phyloP scores from a whole-genome alignment of 495 filamentous ascomycete species.

The Friedmanniomyces endolithicus region DNA sequence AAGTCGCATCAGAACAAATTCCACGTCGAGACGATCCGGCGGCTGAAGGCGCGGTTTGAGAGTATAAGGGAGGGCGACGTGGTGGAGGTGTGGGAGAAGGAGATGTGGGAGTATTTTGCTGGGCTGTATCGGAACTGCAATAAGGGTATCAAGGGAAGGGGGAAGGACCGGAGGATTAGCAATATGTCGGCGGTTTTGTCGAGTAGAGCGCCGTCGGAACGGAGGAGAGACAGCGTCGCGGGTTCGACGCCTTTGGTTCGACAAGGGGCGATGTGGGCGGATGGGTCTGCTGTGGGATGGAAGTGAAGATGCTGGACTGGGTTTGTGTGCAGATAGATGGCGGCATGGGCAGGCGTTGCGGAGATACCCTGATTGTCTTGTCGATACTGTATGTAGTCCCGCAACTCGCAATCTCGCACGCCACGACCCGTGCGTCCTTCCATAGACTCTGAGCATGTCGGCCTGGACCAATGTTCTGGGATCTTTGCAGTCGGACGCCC shows the following conservation, averaged over 20 bases:
- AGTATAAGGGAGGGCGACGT: constrained; percentile 47
- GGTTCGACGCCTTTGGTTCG: background rate
- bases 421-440: no score
- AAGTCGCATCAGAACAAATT: constrained; percentile 97
- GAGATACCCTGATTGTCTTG: background rate
- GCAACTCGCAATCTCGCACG: no score
- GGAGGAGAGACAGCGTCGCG: background rate
- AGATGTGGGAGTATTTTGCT: constrained; percentile 77
- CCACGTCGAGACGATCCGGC: constrained; percentile 56
- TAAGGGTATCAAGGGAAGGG: constrained; percentile 87
- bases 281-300: no score
- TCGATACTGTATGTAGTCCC: background rate
- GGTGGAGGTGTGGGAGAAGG: constrained; percentile 56
- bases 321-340: background rate
- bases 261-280: background rate
- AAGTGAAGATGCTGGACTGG: background rate
- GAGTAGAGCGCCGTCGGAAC: background rate
- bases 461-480: no score
- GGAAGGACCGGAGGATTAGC: constrained; percentile 51
- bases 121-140: constrained; percentile 86
- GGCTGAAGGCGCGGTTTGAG: constrained; percentile 64
- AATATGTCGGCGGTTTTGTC: background rate
- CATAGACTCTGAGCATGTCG: no score
- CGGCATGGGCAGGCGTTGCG: background rate
- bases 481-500: no score